Conservation (phyloP, 164 flowering plant genomes). For the Hamamelis virginiana region DNA sequence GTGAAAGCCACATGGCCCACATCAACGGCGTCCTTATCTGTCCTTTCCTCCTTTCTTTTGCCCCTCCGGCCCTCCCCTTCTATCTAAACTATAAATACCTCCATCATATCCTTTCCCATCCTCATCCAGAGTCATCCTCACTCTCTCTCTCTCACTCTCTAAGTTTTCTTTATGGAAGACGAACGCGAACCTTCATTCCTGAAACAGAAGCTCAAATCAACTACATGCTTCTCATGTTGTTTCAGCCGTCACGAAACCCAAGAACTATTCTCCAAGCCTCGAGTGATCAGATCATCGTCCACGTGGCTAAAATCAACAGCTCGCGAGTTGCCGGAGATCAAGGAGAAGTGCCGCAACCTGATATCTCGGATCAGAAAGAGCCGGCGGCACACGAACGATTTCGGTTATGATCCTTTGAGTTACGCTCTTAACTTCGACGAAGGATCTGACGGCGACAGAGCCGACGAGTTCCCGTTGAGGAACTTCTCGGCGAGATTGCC, state of each 20-base stretch:
- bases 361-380: constrained; percentile 23
- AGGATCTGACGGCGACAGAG: constrained; percentile 12
- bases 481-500: constrained; percentile 40
- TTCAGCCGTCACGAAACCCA: constrained; percentile 14
- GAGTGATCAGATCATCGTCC: constrained; percentile 20
- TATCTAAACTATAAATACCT: too few relatives aligned
- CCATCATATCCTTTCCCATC: too few relatives aligned
- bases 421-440: constrained; percentile 65
- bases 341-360: constrained; percentile 28
- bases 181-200: constrained; percentile 1
- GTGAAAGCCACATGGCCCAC: too few relatives aligned
- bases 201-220: constrained; percentile 20
- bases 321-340: constrained; percentile 35
- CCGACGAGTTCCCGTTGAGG: constrained; percentile 30
- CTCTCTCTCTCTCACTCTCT: too few relatives aligned
- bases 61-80: too few relatives aligned
- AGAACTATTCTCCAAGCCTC: constrained; percentile 9
- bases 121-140: too few relatives aligned
- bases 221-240: constrained; percentile 27
- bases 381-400: constrained; percentile 35
- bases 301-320: constrained; percentile 32
- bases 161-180: constrained; percentile 9
- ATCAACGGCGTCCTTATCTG: too few relatives aligned
- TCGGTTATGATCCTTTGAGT: constrained; percentile 58
- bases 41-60: too few relatives aligned